Percentiles rank a stretch among this genome's conserved stretches.
Conservation (phyloP, 73 alveolate species). For the Symbiodinium natans region DNA sequence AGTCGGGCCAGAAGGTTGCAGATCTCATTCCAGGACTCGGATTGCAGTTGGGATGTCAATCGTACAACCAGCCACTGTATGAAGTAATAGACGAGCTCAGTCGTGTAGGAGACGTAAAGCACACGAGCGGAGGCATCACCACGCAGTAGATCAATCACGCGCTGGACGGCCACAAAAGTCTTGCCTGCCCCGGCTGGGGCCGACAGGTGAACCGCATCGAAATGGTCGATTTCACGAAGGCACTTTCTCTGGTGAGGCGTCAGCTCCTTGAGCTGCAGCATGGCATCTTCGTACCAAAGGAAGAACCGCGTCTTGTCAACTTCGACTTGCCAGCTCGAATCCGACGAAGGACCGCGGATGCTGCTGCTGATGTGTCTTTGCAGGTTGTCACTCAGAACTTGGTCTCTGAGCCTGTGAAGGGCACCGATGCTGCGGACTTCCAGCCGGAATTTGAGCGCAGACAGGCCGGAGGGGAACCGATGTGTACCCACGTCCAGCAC, state of each 20-base stretch:
- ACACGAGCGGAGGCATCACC: neutral
- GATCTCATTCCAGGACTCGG: no score
- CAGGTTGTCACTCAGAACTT: neutral
- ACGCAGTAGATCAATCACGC: neutral
- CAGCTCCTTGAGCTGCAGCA: neutral
- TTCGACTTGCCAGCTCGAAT: neutral
- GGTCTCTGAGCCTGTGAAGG: neutral
- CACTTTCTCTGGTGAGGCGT: conserved; percentile 4
- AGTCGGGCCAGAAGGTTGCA: no score
- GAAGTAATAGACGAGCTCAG: neutral
- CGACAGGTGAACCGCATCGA: neutral
- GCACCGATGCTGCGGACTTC: neutral
- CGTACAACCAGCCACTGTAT: neutral
- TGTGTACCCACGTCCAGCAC: neutral
- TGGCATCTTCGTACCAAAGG: neutral
- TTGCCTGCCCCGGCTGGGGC: conserved; percentile 35
- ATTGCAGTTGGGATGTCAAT: no score
- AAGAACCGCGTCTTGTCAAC: neutral
- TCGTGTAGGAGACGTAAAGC: neutral
- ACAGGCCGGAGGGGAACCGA: neutral
- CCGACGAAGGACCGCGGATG: neutral
- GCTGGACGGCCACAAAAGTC: conserved; percentile 25
- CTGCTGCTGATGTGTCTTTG: neutral
- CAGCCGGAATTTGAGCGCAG: neutral
- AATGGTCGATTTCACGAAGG: neutral